phyloP scores from a whole-genome alignment of 2,329 filamentous ascomycete genomes.

The Microcyclospora pomicola region DNA sequence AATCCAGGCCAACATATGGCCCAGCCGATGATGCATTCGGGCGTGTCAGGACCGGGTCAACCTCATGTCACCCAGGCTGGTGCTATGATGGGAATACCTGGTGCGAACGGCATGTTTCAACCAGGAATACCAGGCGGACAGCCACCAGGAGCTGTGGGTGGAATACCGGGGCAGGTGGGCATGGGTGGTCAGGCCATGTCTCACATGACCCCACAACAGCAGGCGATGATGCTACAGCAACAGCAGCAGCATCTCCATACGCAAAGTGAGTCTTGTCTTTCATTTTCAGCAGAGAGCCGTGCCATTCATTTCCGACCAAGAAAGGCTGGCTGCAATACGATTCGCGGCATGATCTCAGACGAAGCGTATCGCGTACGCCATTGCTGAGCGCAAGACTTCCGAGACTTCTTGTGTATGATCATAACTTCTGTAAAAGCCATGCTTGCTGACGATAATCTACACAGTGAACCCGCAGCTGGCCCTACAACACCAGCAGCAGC shows the following conservation, averaged over 20 bases:
- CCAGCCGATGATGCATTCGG: slow-evolving; percentile 54
- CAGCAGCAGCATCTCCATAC: slow-evolving; percentile 4
- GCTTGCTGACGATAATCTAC: no score
- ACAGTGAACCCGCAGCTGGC: no score
- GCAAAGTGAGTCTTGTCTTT: no score
- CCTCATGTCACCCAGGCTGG: slow-evolving; percentile 57
- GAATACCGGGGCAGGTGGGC: slow-evolving; percentile 15
- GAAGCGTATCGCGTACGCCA: no score
- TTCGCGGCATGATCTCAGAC: no score
- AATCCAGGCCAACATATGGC: slow-evolving; percentile 57
- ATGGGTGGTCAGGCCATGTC: slow-evolving; percentile 31
- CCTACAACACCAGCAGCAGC: no score
- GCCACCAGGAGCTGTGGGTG: slow-evolving; percentile 15
- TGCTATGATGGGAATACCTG: slow-evolving; percentile 66
- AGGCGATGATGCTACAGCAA: slow-evolving; percentile 38
- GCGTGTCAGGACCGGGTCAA: slow-evolving; percentile 57
- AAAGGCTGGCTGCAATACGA: no score
- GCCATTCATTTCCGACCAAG: no score
- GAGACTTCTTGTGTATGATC: no score
- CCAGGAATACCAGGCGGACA: slow-evolving; percentile 17
- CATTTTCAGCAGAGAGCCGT: no score
- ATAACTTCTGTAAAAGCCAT: no score
- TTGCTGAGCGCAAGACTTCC: no score
- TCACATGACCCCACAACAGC: slow-evolving; percentile 52
- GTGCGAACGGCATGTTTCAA: slow-evolving; percentile 41